Base-by-base conservation (phyloP, 1,139 yeast species). In the Yamadazyma atlantica region DNA sequence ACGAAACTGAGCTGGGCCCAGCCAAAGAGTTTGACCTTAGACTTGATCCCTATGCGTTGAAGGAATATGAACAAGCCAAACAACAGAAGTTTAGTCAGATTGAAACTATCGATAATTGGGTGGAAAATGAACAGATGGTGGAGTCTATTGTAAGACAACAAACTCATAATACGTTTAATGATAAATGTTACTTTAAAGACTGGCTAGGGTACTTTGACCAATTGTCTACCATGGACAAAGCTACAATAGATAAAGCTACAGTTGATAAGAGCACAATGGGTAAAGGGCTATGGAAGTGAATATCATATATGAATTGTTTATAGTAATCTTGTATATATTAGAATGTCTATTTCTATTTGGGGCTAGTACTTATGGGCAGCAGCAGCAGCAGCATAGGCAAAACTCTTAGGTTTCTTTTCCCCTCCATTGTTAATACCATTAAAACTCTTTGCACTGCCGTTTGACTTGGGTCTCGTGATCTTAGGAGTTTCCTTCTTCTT, bases 371-470 rank as follows among this genome's bases (percentile, higher is more conserved):
- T 57, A 45, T 61, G 65, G 36, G 64, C 75, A 9, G 75, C 75
- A 7, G 76, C 74, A 3, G 76, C 76, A 1, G 76, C 76, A 4
- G 75, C 75, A 40, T 62, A 64, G 41, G 75, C 75, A 60, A 69
- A 69, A 32, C 58, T 63, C 34, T 57, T 62, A 4, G 30, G 19
- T 16, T 14, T 10, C 10, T 16, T 14, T 12, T 36, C 40, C 13
- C 9, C 29, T 33, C 25, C 14, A 30, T 28, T 19, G 22, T 33
- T 37, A 13, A 4, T 19, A 8, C 13, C 9, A 19, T 11, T 24
- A 30, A 32, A 17, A 26, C 34, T 24, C 35, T 34, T 28, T 43
- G 32, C 29, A 28, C 10, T 28, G 9, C 30, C 30, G 4, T 21
- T 21, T 8, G 39, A 29, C 35, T 38, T 29, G 37, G 38, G 37